Conservation (phyloP, 139 green algal genomes). For the Coelastrella sp. region DNA sequence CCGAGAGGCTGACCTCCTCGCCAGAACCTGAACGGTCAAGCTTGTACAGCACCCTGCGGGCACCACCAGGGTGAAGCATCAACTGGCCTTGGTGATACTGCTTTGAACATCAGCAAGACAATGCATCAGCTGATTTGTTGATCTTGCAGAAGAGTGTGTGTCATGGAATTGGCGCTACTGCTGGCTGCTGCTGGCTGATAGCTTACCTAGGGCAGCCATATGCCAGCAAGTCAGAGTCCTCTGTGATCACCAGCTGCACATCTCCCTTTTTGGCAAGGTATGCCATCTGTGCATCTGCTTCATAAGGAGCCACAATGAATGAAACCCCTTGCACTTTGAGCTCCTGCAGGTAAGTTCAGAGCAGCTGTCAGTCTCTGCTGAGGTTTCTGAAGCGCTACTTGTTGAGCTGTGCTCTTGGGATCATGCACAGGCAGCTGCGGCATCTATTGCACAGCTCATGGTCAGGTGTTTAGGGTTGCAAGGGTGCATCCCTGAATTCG, state of each 20-base stretch:
- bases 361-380: neutral
- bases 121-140: too few species aligned
- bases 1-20: conserved; percentile 75
- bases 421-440: neutral
- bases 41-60: conserved; percentile 93
- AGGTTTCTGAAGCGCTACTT: neutral
- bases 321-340: conserved; percentile 74
- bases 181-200: neutral
- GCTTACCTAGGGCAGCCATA: conserved; percentile 88
- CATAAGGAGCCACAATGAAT: conserved; percentile 96
- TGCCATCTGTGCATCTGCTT: conserved; percentile 93
- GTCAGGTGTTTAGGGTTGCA: too few species aligned
- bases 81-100: neutral
- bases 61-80: neutral
- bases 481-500: neutral
- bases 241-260: conserved; percentile 93
- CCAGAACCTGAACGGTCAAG: conserved; percentile 88
- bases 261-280: conserved; percentile 82
- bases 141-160: neutral
- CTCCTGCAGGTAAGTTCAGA: conserved; percentile 52
- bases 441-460: neutral
- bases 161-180: neutral
- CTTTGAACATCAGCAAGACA: too few species aligned
- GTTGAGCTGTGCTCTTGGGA: neutral
- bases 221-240: conserved; percentile 96